Evolutionary conservation across 1,284 basidiomycete species (phyloP), one percentile per base, ranked within the genome.

Genomic region (Pascua guehoae): DNA sequence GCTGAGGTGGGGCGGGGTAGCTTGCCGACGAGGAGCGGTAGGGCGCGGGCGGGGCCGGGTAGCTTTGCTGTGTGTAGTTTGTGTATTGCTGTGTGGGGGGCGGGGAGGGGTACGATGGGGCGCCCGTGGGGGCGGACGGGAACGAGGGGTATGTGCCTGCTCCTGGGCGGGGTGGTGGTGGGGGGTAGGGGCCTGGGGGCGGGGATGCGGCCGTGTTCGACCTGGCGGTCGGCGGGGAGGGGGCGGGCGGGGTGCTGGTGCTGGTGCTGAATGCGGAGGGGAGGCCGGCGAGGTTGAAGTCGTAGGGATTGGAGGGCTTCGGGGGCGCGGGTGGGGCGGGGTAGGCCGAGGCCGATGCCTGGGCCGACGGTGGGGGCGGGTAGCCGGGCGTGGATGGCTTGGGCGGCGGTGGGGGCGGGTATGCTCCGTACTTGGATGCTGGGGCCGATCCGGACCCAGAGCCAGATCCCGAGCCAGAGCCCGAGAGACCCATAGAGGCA

Each of bases 111-210:
- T 67, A 62, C 4, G 61, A 14, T 17, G 55, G 55, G 16, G 46
- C 45, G 10, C 40, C n/a, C 3, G 46, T 49, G 63, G 49, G 10
- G 75, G 71, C 5, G 81, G 79, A 24, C 81, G 79, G 16, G 81
- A 78, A 1, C 79, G 67, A 15, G 77, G 63, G 12, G 74, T 59
- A 15, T 79, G 67, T 66, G 36, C 59, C 61, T 42, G 55, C 24
- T 32, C 4, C 24, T 32, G 24, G 24, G 24, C 68, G 62, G 18
- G 74, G 57, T 4, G 61, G 16, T 4, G 61, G 16, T 17, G 55
- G 55, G 16, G 46, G 44, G 10, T 32, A n/a, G 8, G 46, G 41
- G 63, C 48, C 8, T 75, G 71, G 5, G 81, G 79, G 18, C 82
- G 79, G 16, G 81, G 78, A 1, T 79, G 67, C 14, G 77, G 63